phyloP scores from a whole-genome alignment of 805 yeast genomes.

The Sugiyamaella smithiae region DNA sequence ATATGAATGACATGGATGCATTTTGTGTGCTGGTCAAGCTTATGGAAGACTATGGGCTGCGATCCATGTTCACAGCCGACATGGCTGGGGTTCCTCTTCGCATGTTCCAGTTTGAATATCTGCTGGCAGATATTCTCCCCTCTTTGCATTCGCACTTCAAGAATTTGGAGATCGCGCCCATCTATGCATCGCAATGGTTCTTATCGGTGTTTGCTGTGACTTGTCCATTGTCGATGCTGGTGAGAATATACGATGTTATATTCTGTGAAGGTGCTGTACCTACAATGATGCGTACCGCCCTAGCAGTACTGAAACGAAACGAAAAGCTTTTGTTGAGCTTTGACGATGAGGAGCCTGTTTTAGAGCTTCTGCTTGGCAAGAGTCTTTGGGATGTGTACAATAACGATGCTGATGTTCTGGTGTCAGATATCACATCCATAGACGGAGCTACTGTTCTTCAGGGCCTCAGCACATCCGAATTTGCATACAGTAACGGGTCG shows the following conservation, averaged over 20 bases:
- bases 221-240: conserved; percentile 52
- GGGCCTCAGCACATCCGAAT: conserved; percentile 8
- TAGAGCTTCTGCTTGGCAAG: conserved; percentile 41
- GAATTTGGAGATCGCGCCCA: conserved; percentile 42
- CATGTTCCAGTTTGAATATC: conserved; percentile 48
- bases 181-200: conserved; percentile 65
- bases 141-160: conserved; percentile 45
- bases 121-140: conserved; percentile 42
- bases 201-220: conserved; percentile 57
- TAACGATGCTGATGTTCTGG: conserved; percentile 37
- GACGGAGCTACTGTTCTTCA: conserved; percentile 1
- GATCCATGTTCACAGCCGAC: conserved; percentile 52
- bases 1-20: conserved; percentile 42
- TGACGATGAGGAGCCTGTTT: conserved; percentile 41
- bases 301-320: conserved; percentile 51
- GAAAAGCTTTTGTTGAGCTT: conserved; percentile 37
- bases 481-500: not conserved
- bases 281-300: conserved; percentile 53
- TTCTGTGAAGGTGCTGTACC: conserved; percentile 54
- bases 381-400: conserved; percentile 43
- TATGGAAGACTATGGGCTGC: conserved; percentile 57
- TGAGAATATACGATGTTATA: conserved; percentile 50
- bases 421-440: conserved; percentile 30
- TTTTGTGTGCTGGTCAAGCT: conserved; percentile 52
- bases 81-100: conserved; percentile 53